phyloP scores from a whole-genome alignment of 495 filamentous ascomycete species.

The Saxophila tyrrhenica region DNA sequence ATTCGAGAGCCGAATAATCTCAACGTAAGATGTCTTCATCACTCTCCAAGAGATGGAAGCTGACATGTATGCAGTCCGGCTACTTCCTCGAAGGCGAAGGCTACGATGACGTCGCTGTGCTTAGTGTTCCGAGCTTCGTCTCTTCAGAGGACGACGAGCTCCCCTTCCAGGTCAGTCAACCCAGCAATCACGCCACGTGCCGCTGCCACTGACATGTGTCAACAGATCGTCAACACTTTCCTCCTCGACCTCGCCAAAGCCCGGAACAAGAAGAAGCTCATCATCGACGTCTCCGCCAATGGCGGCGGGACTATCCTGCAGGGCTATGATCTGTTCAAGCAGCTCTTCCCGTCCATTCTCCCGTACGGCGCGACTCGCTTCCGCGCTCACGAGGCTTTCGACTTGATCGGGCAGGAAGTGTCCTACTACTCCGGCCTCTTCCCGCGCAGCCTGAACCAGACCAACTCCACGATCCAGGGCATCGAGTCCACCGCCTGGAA shows the following conservation, averaged over 20 bases:
- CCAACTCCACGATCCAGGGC: slow-evolving; percentile 2
- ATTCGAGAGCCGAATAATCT: slow-evolving; percentile 32
- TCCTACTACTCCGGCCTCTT: background rate
- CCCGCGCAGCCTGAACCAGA: slow-evolving; percentile 1
- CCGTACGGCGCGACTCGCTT: slow-evolving; percentile 37
- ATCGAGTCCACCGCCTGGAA: slow-evolving; percentile 8
- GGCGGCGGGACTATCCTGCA: slow-evolving; percentile 36
- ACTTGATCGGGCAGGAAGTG: slow-evolving; percentile 36
- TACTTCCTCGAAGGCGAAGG: slow-evolving; percentile 37
- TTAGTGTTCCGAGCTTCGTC: slow-evolving; percentile 41
- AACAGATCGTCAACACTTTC: slow-evolving; percentile 25
- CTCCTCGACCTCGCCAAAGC: slow-evolving; percentile 32
- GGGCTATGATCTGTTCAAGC: slow-evolving; percentile 39
- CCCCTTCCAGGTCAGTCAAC: slow-evolving; percentile 2
- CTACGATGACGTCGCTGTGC: slow-evolving; percentile 34
- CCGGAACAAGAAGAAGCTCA: slow-evolving; percentile 34
- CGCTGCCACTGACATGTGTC: too few relatives aligned
- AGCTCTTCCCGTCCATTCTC: slow-evolving; percentile 23
- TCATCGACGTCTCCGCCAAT: slow-evolving; percentile 46
- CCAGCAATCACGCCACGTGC: too few relatives aligned
- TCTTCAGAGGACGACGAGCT: slow-evolving; percentile 25
- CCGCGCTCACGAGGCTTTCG: slow-evolving; percentile 33
- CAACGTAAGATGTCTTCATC: slow-evolving; percentile 14
- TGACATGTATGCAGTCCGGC: slow-evolving; percentile 23
- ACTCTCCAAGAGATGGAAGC: background rate